Conservation (phyloP, 1,284 basidiomycete genomes). For the Pyrrhoderma lamaoense region DNA sequence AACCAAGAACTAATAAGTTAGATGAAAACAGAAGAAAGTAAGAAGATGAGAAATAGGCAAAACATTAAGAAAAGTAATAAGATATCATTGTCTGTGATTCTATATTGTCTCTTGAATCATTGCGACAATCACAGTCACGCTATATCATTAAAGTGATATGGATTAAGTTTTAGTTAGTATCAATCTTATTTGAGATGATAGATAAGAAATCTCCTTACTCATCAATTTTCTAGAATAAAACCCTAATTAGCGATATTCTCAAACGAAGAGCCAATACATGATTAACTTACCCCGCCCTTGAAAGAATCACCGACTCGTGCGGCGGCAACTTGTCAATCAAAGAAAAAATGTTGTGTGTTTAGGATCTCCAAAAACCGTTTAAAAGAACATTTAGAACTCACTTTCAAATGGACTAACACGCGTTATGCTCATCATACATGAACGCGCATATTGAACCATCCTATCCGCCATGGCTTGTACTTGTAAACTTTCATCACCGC, state of each 20-base stretch:
- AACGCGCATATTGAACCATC: constrained; percentile 59
- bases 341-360: constrained; percentile 10
- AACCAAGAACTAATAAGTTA: no score
- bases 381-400: constrained; percentile 27
- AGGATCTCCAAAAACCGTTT: not conserved
- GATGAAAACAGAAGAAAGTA: no score
- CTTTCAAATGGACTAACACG: constrained; percentile 67
- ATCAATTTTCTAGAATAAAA: constrained; percentile 47
- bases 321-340: constrained; percentile 41
- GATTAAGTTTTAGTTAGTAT: no score
- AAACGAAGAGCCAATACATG: constrained; percentile 13
- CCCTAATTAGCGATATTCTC: constrained; percentile 63
- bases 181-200: no score
- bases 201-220: no score
- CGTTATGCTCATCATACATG: constrained; percentile 58
- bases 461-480: constrained; percentile 66
- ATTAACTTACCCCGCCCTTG: constrained; percentile 57
- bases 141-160: constrained; percentile 27
- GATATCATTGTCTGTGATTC: constrained; percentile 11
- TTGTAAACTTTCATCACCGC: constrained; percentile 48
- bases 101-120: constrained; percentile 47
- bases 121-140: constrained; percentile 55
- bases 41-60: no score
- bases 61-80: no score
- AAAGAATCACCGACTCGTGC: constrained; percentile 55